Percentiles rank a stretch among this genome's conserved stretches.
phyloP scores from a whole-genome alignment of 371 early-diverging fungal species.

The Thermomucor indicae-seudaticae region DNA sequence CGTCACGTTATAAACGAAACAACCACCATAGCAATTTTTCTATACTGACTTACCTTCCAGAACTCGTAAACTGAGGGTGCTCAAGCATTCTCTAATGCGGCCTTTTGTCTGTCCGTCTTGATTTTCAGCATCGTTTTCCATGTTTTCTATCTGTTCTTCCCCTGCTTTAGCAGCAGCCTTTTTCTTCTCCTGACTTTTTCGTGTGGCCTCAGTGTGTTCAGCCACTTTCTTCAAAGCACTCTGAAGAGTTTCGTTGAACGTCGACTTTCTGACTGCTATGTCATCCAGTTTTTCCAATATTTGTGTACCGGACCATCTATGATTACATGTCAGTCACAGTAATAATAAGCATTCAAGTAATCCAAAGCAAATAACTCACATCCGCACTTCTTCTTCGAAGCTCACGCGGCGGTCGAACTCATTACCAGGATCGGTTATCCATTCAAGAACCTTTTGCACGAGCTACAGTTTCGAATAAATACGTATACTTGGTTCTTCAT shows the following conservation, averaged over 20 bases:
- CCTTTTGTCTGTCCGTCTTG: background rate
- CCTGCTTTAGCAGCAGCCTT: background rate
- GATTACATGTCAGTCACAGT: background rate
- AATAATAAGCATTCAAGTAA: too few species aligned
- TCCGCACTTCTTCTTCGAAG: conserved; percentile 32
- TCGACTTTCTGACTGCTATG: conserved; percentile 14
- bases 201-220: conserved; percentile 15
- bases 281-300: conserved; percentile 20
- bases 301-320: conserved; percentile 37
- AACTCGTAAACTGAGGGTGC: background rate
- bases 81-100: conserved; percentile 1
- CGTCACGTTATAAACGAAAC: too few species aligned
- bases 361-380: conserved; percentile 29
- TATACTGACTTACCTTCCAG: conserved; percentile 8
- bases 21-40: too few species aligned
- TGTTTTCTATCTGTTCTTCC: background rate
- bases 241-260: conserved; percentile 9
- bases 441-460: conserved; percentile 10
- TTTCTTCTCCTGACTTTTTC: background rate
- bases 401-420: too few species aligned
- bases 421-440: conserved; percentile 10
- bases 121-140: background rate
- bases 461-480: conserved; percentile 18
- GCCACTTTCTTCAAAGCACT: conserved; percentile 21
- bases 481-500: background rate